phyloP scores from a whole-genome alignment of 805 yeast species.

The Blastobotrys attinorum region DNA sequence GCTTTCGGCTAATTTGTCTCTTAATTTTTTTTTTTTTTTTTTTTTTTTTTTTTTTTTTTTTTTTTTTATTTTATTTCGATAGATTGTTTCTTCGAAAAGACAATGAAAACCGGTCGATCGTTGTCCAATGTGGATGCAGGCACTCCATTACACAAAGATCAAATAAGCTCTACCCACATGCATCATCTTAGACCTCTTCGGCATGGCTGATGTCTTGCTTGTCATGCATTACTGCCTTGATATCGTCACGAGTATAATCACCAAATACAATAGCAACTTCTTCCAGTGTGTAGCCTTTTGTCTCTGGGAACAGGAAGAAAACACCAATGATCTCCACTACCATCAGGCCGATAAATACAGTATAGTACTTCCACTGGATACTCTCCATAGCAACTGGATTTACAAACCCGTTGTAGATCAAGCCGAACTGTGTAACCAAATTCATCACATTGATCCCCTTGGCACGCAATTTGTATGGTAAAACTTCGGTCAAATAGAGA shows the following conservation, averaged over 20 bases:
- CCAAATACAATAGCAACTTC: slow-evolving; percentile 39
- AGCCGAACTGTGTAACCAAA: not conserved
- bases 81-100: too few species aligned
- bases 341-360: slow-evolving; percentile 23
- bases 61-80: too few species aligned
- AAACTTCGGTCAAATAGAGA: slow-evolving; percentile 31
- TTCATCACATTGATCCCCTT: slow-evolving; percentile 8
- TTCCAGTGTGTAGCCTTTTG: slow-evolving; percentile 37
- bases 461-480: slow-evolving; percentile 13
- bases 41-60: too few species aligned
- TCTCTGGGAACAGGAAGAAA: slow-evolving; percentile 35
- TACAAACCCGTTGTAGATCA: slow-evolving; percentile 6
- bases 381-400: slow-evolving; percentile 32
- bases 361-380: slow-evolving; percentile 38
- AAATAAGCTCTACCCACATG: too few species aligned
- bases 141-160: too few species aligned
- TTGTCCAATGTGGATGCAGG: too few species aligned
- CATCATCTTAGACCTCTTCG: not conserved
- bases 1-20: too few species aligned
- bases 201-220: not conserved
- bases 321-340: slow-evolving; percentile 27
- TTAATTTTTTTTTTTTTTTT: too few species aligned
- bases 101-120: too few species aligned
- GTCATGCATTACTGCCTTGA: not conserved
- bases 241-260: slow-evolving; percentile 34